These are phyloP conservation scores for Postia placenta DNA, from an alignment of 768 basidiomycete species.

Conservation along the genomic window DNA sequence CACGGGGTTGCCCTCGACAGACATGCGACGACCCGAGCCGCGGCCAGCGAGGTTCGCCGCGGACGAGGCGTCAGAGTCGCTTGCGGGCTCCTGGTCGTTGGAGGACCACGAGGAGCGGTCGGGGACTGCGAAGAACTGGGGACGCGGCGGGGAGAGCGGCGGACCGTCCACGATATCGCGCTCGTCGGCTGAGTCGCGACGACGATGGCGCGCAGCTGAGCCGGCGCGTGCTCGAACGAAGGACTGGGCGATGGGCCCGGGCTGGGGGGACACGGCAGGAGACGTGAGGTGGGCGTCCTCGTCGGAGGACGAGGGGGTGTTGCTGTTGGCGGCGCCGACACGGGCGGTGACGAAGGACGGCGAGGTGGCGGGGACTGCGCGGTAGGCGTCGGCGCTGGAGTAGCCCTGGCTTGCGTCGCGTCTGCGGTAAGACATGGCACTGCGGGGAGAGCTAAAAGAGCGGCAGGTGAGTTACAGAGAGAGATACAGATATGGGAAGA, in stretches of 20 bases:
- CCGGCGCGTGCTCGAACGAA: slow-evolving; percentile 10
- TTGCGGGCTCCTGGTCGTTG: slow-evolving; percentile 14
- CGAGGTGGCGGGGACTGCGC: slow-evolving; percentile 15
- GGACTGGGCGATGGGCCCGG: slow-evolving; percentile 10
- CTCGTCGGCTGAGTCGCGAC: background rate
- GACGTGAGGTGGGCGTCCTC: slow-evolving; percentile 17
- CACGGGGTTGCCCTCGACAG: too few species aligned
- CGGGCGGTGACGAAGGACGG: slow-evolving; percentile 15
- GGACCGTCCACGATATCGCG: slow-evolving; percentile 8
- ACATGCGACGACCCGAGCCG: slow-evolving; percentile 7
- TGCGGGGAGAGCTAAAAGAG: background rate
- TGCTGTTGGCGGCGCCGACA: slow-evolving; percentile 8
- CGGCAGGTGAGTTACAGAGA: background rate
- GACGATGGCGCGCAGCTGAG: background rate
- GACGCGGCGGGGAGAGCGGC: slow-evolving; percentile 30
- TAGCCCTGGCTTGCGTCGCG: slow-evolving; percentile 12
- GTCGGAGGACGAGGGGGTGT: slow-evolving; percentile 12
- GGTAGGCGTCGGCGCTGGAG: slow-evolving; percentile 22
- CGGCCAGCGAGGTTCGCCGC: slow-evolving; percentile 8
- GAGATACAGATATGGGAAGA: background rate
- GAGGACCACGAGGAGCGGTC: slow-evolving; percentile 13
- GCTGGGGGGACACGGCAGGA: slow-evolving; percentile 7
- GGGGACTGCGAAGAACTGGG: slow-evolving; percentile 31
- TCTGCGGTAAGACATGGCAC: slow-evolving; percentile 12
- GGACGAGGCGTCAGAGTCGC: slow-evolving; percentile 20